A percentile compares a stretch with the other conserved stretches of the same genome.
Conservation (phyloP, 2,329 filamentous ascomycete species). For the Dothideomycetes sp. region DNA sequence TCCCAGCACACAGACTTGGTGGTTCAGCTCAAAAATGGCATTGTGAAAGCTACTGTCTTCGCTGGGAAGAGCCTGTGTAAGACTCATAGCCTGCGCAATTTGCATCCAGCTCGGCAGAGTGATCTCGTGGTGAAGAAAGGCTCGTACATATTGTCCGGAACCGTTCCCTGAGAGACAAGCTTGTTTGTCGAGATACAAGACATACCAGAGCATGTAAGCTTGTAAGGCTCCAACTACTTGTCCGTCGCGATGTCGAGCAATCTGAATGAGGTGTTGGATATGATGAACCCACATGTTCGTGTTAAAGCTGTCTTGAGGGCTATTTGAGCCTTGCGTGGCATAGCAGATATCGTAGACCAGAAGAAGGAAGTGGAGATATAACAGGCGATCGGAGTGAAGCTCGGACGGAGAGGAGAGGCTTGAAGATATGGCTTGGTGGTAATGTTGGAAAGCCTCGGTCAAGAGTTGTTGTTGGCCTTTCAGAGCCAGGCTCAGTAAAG, state of each 20-base stretch:
- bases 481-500: conserved; percentile 43
- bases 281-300: conserved; percentile 47
- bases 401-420: conserved; percentile 40
- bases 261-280: conserved; percentile 42
- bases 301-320: conserved; percentile 31
- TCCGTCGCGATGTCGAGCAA: conserved; percentile 36
- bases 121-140: conserved; percentile 12
- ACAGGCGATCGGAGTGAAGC: conserved; percentile 47
- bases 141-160: conserved; percentile 1
- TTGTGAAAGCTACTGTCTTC: conserved; percentile 19
- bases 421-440: conserved; percentile 40
- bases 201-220: conserved; percentile 45
- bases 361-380: conserved; percentile 49
- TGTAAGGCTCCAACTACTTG: conserved; percentile 34
- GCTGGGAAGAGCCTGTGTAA: neutral
- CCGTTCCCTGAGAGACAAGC: conserved; percentile 35
- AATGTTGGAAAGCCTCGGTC: conserved; percentile 45
- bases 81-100: neutral
- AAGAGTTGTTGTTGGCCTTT: conserved; percentile 33
- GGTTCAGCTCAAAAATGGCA: conserved; percentile 36
- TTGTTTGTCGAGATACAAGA: conserved; percentile 47
- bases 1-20: conserved; percentile 37
- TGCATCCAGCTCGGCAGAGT: conserved; percentile 5
- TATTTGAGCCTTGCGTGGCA: conserved; percentile 34
- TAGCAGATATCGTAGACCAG: conserved; percentile 46